phyloP scores from a whole-genome alignment of 352 stramenopile species.

The Elongisporangium undulatum region DNA sequence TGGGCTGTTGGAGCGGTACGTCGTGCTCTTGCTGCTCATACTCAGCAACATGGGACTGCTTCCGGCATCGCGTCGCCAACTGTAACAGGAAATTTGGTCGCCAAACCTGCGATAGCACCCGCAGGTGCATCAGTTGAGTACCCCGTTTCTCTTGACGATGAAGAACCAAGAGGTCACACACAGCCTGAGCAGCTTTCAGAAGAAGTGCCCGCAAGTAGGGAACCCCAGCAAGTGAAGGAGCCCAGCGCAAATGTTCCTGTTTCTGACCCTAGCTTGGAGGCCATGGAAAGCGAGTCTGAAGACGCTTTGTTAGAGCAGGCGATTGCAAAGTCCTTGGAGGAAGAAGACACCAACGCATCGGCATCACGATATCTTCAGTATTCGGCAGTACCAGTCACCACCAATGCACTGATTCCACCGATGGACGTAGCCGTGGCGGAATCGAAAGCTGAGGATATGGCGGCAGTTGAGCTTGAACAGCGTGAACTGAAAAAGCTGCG shows the following conservation, averaged over 20 bases:
- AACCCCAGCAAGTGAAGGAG: not conserved
- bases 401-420: not conserved
- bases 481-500: constrained; percentile 72
- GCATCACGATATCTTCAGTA: constrained; percentile 50
- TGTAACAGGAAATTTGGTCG: not conserved
- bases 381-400: constrained; percentile 1
- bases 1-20: constrained; percentile 79
- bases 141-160: not conserved
- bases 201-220: not conserved
- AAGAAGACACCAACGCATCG: constrained; percentile 13
- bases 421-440: constrained; percentile 1
- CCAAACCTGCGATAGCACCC: not conserved
- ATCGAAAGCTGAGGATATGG: constrained; percentile 18
- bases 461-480: constrained; percentile 49
- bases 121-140: not conserved
- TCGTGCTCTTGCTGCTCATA: constrained; percentile 63
- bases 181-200: not conserved
- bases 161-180: not conserved
- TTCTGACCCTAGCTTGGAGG: not conserved
- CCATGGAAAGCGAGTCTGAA: constrained; percentile 3
- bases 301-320: constrained; percentile 25
- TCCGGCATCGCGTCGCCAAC: not conserved
- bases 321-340: constrained; percentile 28
- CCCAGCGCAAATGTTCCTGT: not conserved
- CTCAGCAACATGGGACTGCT: constrained; percentile 24